phyloP scores from a whole-genome alignment of 192 early-diverging fungal species.

The Backusella sp. region DNA sequence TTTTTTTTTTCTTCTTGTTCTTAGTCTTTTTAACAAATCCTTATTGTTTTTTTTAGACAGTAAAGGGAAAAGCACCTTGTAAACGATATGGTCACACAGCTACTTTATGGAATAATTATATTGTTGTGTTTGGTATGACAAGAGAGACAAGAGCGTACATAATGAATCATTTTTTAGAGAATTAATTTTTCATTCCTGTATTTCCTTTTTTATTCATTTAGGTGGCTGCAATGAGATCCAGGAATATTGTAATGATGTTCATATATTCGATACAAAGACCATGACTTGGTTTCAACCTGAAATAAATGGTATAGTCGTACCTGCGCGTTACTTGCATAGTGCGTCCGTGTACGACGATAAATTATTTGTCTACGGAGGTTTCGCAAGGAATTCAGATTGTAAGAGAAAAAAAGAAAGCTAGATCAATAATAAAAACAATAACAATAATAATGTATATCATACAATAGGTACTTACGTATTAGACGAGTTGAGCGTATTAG shows the following conservation, averaged over 20 bases:
- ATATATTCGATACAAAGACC: conserved; percentile 55
- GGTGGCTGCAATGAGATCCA: conserved; percentile 53
- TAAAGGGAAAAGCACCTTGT: conserved; percentile 51
- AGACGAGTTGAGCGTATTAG: conserved; percentile 53
- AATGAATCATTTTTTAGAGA: background rate
- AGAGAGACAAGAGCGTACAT: background rate
- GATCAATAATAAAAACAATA: background rate
- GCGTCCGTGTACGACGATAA: conserved; percentile 62
- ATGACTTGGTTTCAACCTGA: conserved; percentile 57
- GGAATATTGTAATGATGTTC: conserved; percentile 60
- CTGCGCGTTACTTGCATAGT: conserved; percentile 54
- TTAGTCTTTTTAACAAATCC: background rate
- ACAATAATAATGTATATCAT: background rate
- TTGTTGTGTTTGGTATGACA: conserved; percentile 54
- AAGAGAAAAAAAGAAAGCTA: conserved; percentile 21
- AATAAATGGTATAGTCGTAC: conserved; percentile 45
- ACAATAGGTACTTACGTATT: conserved; percentile 48
- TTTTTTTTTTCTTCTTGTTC: background rate
- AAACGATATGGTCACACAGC: conserved; percentile 62
- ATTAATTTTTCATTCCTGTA: background rate
- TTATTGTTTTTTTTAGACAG: conserved; percentile 10
- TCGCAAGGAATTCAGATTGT: conserved; percentile 57
- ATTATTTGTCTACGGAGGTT: conserved; percentile 61
- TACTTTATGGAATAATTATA: conserved; percentile 53
- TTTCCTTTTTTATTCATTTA: conserved; percentile 18